phyloP scores from a whole-genome alignment of 1,284 basidiomycete genomes.

The Gastroboletus turbinatus region DNA sequence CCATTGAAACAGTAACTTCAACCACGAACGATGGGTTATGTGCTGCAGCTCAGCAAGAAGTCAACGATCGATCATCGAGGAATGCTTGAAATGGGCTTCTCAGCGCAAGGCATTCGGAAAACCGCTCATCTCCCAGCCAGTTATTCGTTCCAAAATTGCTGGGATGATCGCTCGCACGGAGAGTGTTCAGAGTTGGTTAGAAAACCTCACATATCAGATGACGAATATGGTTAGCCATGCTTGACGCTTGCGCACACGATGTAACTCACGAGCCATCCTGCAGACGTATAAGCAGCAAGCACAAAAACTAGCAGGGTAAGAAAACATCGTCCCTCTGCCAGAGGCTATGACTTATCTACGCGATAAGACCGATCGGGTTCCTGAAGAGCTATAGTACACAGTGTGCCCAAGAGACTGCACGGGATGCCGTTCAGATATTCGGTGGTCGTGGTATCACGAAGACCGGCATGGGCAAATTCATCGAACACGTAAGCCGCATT shows the following conservation, averaged over 20 bases:
- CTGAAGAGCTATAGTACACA: slow-evolving; percentile 75
- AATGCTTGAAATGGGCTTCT: slow-evolving; percentile 61
- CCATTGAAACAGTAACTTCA: slow-evolving; percentile 50
- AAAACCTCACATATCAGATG: slow-evolving; percentile 92
- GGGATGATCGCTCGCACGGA: slow-evolving; percentile 63
- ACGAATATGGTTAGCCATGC: slow-evolving; percentile 65
- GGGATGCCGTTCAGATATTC: slow-evolving; percentile 80
- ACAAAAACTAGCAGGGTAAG: slow-evolving; percentile 60
- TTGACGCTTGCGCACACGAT: background rate
- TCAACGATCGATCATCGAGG: slow-evolving; percentile 51
- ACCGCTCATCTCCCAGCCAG: slow-evolving; percentile 68
- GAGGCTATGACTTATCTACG: background rate
- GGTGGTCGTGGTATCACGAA: slow-evolving; percentile 79
- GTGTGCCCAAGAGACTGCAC: slow-evolving; percentile 69
- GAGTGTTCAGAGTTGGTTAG: slow-evolving; percentile 82
- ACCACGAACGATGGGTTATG: slow-evolving; percentile 70
- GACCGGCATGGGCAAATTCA: slow-evolving; percentile 55
- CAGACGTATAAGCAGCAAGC: slow-evolving; percentile 59
- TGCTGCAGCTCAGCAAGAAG: slow-evolving; percentile 53
- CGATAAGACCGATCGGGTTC: slow-evolving; percentile 69
- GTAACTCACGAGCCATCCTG: slow-evolving; percentile 6
- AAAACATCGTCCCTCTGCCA: background rate
- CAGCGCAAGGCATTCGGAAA: slow-evolving; percentile 72
- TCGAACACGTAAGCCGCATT: slow-evolving; percentile 49
- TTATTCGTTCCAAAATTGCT: slow-evolving; percentile 72